A percentile compares a stretch with the other conserved stretches of the same genome.
Conservation (phyloP, 305 asterid genomes). For the Fraxinus greggii region DNA sequence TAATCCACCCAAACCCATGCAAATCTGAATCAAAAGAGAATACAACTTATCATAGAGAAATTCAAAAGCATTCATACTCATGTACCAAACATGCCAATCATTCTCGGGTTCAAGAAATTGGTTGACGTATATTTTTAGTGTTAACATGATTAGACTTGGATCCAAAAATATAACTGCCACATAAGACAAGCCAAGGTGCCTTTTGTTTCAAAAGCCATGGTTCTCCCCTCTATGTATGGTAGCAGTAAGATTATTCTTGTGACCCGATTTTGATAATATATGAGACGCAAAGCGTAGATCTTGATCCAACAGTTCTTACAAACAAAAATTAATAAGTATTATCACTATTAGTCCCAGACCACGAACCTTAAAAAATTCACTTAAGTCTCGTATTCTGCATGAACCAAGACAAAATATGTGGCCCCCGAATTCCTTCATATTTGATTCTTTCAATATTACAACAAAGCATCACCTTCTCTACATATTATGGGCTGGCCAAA, state of each 20-base stretch:
- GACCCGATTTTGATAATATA: neutral
- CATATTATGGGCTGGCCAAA: neutral
- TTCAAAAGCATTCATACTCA: neutral
- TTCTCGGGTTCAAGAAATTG: neutral
- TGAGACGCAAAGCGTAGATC: neutral
- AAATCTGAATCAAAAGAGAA: neutral
- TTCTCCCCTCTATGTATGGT: neutral
- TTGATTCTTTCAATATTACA: neutral
- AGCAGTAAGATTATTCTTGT: neutral
- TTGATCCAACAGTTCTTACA: neutral
- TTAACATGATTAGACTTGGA: neutral
- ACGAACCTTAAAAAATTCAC: neutral
- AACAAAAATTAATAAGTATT: neutral
- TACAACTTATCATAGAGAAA: neutral
- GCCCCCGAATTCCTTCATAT: neutral
- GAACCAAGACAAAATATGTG: neutral
- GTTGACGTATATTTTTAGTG: neutral
- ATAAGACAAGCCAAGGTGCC: neutral
- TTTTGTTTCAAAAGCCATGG: neutral
- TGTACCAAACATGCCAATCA: neutral
- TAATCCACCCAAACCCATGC: neutral
- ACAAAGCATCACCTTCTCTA: neutral
- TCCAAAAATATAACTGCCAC: neutral
- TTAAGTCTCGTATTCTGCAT: neutral
- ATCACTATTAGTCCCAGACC: neutral